Base-by-base conservation (phyloP, 2,329 filamentous ascomycete genomes). In the Penicillium decumbens region DNA sequence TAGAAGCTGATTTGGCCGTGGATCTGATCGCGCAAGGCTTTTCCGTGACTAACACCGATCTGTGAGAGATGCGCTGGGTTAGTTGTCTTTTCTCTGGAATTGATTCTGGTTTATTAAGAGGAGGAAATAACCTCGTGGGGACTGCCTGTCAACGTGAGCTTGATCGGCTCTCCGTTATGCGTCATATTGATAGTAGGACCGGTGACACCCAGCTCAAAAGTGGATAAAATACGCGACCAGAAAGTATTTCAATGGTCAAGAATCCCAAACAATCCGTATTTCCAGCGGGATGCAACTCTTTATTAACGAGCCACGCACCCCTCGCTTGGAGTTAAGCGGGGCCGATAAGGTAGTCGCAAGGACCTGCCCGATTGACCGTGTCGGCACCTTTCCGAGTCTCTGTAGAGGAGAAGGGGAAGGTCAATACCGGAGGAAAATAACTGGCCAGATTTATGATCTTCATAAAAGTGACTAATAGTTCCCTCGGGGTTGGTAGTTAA, bases 21-120 rank as follows among this genome's bases (percentile, higher is more conserved):
- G 37, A 80, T 73, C 30, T 77, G 69, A 0, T 56, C 15, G 6
- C 57, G 61, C 1, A 77, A 71, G 9, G 64, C 54, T 4, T 53
- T 53, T 41, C 77, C 77, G 59, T 80, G 77, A 33, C 72, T 64
- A 37, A 71, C 48, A 43, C 77, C 77, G 40, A 80, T 79, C 77
- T 80, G 8, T 40, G 8, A 35, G 32, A 4, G 23, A 25, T 25
- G 7, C 3, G 2, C 13, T 24, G 12, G 6, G 7, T 24, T 8
- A 40, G 38, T 8, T 9, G 10, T 25, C 2, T n/a, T 6, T 15
- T 9, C 13, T 28, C 15, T 29, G 32, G 0, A 2, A 37, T 20
- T 10, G 1, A 37, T 10, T 4, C 8, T 9, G 15, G 4, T 37
- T 20, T 23, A 7, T 24, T 4, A 25, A 40, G 27, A 23, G 33